A percentile compares a stretch with the other conserved stretches of the same genome.
These are phyloP conservation scores for Bacidia rubella DNA, from an alignment of 495 filamentous ascomycete genomes.

Conservation along the genomic window DNA sequence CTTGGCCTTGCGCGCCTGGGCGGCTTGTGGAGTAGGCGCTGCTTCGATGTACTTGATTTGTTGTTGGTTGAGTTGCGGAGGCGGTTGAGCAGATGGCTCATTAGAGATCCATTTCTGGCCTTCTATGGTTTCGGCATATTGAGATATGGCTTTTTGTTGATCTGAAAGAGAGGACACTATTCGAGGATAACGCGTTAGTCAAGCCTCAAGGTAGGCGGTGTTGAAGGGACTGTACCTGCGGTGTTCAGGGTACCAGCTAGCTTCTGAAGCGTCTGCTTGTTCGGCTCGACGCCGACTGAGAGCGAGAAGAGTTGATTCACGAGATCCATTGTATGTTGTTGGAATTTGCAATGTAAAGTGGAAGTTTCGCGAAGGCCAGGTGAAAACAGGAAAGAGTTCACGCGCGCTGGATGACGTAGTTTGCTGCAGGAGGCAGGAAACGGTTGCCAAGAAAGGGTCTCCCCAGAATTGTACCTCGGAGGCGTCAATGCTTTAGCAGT, in stretches of 20 bases:
- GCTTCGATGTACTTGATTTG: constrained; percentile 18
- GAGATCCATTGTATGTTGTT: constrained; percentile 10
- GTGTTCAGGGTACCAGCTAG: constrained; percentile 12
- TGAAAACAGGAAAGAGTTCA: background rate
- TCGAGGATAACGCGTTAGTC: background rate
- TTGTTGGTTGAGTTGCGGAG: constrained; percentile 14
- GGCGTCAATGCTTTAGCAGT: too few species aligned
- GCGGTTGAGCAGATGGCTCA: constrained; percentile 7
- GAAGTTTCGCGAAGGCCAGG: constrained; percentile 2
- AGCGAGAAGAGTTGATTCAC: constrained; percentile 13
- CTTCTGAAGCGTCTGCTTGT: constrained; percentile 12
- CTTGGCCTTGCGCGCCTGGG: constrained; percentile 12
- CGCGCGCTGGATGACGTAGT: background rate
- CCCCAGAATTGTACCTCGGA: too few species aligned
- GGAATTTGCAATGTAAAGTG: background rate
- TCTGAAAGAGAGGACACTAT: constrained; percentile 11
- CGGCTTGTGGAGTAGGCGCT: constrained; percentile 14
- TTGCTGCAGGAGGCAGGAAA: background rate
- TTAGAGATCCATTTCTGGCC: constrained; percentile 14
- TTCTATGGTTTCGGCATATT: constrained; percentile 13
- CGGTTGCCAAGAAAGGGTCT: background rate
- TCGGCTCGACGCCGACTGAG: constrained; percentile 15
- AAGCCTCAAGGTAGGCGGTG: background rate
- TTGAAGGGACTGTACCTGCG: constrained; percentile 8
- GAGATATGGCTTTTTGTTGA: constrained; percentile 11